These are phyloP conservation scores for Phytophthora cryptogea DNA, from an alignment of 352 stramenopile species.

Conservation along the genomic window DNA sequence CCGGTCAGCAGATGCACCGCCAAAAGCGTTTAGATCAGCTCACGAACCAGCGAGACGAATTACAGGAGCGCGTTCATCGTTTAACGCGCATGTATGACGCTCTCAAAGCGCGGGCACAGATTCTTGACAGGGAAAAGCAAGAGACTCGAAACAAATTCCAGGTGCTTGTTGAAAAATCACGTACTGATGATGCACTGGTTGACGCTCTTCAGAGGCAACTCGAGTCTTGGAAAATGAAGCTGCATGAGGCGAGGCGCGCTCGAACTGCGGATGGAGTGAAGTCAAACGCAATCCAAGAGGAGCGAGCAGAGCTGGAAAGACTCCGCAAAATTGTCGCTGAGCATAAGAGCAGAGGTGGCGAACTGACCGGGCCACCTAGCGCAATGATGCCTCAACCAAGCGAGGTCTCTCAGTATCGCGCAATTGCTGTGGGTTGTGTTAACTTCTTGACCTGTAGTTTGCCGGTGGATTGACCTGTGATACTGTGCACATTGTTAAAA, in stretches of 20 bases:
- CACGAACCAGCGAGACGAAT: slow-evolving; percentile 55
- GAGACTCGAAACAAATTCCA: slow-evolving; percentile 70
- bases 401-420: slow-evolving; percentile 57
- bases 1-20: slow-evolving; percentile 53
- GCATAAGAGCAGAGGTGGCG: slow-evolving; percentile 27
- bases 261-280: slow-evolving; percentile 62
- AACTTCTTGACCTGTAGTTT: neutral
- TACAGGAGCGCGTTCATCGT: slow-evolving; percentile 59
- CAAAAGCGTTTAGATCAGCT: slow-evolving; percentile 72
- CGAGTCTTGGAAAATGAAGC: slow-evolving; percentile 59
- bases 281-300: slow-evolving; percentile 30
- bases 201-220: slow-evolving; percentile 78
- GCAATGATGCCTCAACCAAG: slow-evolving; percentile 48
- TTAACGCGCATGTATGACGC: slow-evolving; percentile 68
- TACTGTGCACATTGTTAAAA: neutral
- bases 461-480: neutral
- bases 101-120: slow-evolving; percentile 63
- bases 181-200: slow-evolving; percentile 79
- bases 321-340: slow-evolving; percentile 38
- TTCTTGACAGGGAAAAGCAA: slow-evolving; percentile 76
- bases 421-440: slow-evolving; percentile 44
- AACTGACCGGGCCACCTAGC: slow-evolving; percentile 5
- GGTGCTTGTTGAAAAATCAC: slow-evolving; percentile 78
- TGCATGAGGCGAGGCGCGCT: slow-evolving; percentile 59
- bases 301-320: slow-evolving; percentile 55